Evolutionary conservation across 495 filamentous ascomycete species (phyloP).

Genomic region (Penicillium coffeae): DNA sequence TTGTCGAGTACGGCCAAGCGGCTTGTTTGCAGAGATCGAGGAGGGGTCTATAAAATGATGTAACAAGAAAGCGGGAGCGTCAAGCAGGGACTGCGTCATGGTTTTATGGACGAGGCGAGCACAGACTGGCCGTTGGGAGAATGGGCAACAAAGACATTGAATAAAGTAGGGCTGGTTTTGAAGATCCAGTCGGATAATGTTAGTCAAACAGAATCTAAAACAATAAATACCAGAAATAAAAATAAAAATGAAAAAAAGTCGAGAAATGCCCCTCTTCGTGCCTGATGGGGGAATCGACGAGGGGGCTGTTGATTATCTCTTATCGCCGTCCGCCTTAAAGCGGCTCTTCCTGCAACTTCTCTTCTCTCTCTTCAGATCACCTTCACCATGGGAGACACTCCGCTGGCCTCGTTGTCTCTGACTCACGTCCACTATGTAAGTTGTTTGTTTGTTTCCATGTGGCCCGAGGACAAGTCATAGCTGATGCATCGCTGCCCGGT

Average conservation of each 20-base stretch:
- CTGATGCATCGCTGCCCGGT: conserved; percentile 10
- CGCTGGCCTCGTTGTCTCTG: conserved; percentile 82
- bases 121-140: background rate
- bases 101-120: conserved; percentile 24
- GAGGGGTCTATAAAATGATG: conserved; percentile 30
- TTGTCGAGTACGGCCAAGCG: conserved; percentile 12
- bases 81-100: conserved; percentile 42
- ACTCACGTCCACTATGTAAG: conserved; percentile 95
- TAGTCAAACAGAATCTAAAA: conserved; percentile 5
- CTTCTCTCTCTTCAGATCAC: background rate
- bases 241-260: conserved; percentile 6
- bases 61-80: conserved; percentile 27
- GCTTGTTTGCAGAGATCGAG: conserved; percentile 7
- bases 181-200: no score
- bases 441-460: background rate
- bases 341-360: conserved; percentile 2
- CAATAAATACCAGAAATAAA: conserved; percentile 10
- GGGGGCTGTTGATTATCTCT: conserved; percentile 1
- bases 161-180: background rate
- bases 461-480: background rate
- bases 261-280: conserved; percentile 11
- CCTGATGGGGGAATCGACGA: conserved; percentile 13
- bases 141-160: background rate
- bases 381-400: conserved; percentile 56
- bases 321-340: conserved; percentile 21